Evolutionary conservation across 306 rosid genomes (phyloP).

Genomic region (Cicer cuneatum): DNA sequence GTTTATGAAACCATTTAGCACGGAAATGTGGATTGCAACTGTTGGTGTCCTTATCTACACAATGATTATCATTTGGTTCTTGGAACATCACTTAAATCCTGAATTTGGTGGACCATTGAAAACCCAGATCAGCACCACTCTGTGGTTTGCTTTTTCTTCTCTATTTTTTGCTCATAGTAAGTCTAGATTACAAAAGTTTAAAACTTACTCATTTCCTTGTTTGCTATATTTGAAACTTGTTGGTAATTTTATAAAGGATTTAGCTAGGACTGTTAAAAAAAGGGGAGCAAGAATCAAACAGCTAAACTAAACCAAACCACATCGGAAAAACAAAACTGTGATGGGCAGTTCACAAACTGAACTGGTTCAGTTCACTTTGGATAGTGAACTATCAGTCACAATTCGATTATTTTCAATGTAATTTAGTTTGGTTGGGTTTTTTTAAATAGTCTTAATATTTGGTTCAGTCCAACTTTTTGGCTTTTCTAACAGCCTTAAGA

Average conservation of each 20-base stretch:
- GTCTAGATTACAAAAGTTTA: slow-evolving; percentile 25
- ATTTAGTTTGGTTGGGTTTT: too few species aligned
- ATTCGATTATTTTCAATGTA: too few species aligned
- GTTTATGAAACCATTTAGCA: slow-evolving; percentile 64
- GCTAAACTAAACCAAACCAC: too few species aligned
- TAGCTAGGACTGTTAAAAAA: too few species aligned
- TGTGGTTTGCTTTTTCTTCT: slow-evolving; percentile 74
- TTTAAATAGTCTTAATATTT: too few species aligned
- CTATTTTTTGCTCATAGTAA: slow-evolving; percentile 74
- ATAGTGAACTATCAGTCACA: too few species aligned
- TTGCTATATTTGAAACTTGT: background rate
- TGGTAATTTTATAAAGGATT: background rate
- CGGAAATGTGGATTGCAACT: slow-evolving; percentile 60
- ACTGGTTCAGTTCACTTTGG: too few species aligned
- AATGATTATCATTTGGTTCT: slow-evolving; percentile 59
- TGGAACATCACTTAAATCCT: slow-evolving; percentile 63
- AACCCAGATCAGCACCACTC: slow-evolving; percentile 60
- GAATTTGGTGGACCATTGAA: slow-evolving; percentile 63
- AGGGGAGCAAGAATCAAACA: too few species aligned
- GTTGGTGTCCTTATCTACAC: slow-evolving; percentile 59
- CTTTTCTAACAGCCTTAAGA: too few species aligned
- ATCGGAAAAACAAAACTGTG: too few species aligned
- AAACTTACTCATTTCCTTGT: background rate
- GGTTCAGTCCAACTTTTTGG: too few species aligned
- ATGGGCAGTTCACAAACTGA: too few species aligned